Evolutionary conservation across 495 filamentous ascomycete species (phyloP).

Genomic region (Xylaria flabelliformis): DNA sequence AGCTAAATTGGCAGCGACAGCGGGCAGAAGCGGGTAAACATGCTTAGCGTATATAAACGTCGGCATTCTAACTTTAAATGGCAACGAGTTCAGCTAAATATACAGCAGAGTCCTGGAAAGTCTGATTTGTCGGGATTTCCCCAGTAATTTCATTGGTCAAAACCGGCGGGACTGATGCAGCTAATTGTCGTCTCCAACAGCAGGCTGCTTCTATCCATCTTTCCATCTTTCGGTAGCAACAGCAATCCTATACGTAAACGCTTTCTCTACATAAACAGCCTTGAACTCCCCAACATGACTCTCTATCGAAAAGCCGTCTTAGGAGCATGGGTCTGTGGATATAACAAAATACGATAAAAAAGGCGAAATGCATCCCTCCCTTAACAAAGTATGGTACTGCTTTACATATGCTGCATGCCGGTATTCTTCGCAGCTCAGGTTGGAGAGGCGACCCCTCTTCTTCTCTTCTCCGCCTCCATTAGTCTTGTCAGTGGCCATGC

Average conservation of each 20-base stretch:
- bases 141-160: not conserved
- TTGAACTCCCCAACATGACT: not conserved
- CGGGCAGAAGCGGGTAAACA: not conserved
- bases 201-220: not conserved
- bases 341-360: not conserved
- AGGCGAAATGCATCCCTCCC: no score
- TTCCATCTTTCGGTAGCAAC: not conserved
- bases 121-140: constrained; percentile 3
- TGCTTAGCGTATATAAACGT: not conserved
- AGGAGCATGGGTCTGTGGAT: not conserved
- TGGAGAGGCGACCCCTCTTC: constrained; percentile 11
- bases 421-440: not conserved
- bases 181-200: not conserved
- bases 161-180: not conserved
- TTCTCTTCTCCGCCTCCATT: constrained; percentile 1
- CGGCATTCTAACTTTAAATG: not conserved
- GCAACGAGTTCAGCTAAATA: not conserved
- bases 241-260: not conserved
- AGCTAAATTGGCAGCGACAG: no score
- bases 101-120: not conserved
- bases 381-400: not conserved
- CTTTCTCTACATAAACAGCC: not conserved
- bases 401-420: not conserved
- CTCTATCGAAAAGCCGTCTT: not conserved
- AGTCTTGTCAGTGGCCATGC: constrained; percentile 5